Conservation (phyloP, 2,329 filamentous ascomycete species). For the Aspergillus felis region DNA sequence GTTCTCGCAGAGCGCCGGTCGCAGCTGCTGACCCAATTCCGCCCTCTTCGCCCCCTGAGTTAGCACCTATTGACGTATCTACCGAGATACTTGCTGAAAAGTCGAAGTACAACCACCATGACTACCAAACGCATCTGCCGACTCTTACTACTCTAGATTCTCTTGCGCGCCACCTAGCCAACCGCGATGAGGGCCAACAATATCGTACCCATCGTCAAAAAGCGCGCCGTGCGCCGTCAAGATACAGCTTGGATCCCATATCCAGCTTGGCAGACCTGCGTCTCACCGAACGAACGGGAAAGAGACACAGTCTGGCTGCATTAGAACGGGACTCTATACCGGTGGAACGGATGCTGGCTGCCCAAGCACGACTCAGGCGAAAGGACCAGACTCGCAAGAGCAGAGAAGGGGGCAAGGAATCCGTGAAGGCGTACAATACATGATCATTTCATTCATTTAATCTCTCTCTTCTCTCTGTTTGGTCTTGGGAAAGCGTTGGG, state of each 20-base stretch:
- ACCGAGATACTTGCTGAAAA: conserved; percentile 18
- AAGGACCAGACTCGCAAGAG: conserved; percentile 23
- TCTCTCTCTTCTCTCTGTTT: neutral
- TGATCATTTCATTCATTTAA: neutral
- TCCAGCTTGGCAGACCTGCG: conserved; percentile 16
- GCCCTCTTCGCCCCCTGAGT: conserved; percentile 32
- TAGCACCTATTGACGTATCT: conserved; percentile 20
- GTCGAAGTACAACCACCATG: conserved; percentile 17
- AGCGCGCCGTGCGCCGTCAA: conserved; percentile 20
- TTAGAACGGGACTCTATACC: conserved; percentile 23
- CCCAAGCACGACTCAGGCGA: conserved; percentile 32
- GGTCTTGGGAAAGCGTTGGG: neutral
- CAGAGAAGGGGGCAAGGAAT: conserved; percentile 32
- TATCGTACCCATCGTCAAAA: conserved; percentile 19
- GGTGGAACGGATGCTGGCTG: conserved; percentile 31
- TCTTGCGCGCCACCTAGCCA: conserved; percentile 18
- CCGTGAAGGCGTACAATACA: conserved; percentile 15
- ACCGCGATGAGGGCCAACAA: conserved; percentile 16
- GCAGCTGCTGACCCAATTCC: conserved; percentile 14
- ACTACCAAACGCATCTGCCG: conserved; percentile 20
- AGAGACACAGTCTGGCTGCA: conserved; percentile 19
- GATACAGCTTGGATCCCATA: conserved; percentile 28
- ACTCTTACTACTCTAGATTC: conserved; percentile 25
- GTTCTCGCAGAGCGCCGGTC: conserved; percentile 10
- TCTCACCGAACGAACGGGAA: conserved; percentile 17